Base-by-base conservation (phyloP, 1,284 basidiomycete genomes). In the Rhodotorula sp. region DNA sequence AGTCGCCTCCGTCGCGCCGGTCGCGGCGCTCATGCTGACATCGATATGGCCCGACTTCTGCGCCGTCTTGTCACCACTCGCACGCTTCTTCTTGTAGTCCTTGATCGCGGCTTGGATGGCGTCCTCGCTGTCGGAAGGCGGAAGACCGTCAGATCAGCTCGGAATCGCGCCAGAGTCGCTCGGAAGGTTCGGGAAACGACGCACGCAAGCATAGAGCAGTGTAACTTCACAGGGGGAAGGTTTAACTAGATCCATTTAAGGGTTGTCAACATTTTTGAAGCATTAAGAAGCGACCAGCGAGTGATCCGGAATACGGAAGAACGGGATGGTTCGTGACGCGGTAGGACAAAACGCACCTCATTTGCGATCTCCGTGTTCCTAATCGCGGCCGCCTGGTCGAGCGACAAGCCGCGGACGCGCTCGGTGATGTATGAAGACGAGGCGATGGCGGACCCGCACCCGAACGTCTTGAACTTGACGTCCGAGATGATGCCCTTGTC, bases 391-490 rank as follows among this genome's bases (percentile, higher is more conserved):
- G 97, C 97, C 76, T 95, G 91, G 68, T 98, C 95, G 67, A 99
- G 84, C 23, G 90, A 90, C 77, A 99, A 85, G 34, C 97, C 97
- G 84, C 91, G 97, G 77, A 99, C 95, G 64, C 94, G 90, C 84
- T 99, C 95, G 26, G 95, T 99, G 90, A 97, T 93, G 82, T 94
- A 97, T 18, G 91, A 93, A 79, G 91, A 93, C 5, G 93, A 95
- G 2, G 97, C 97, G 75, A 99, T 99, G 76, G 95, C 97, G 73
- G 92, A 95, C 68, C 97, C 93, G 81, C 93, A 95, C 21, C 94
- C 94, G 81, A 97, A 97, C 0, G 94, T 97, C 85, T 97, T 98
- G 87, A 98, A 99, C 83, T 95, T 97, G 82, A 98, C 97, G 80
- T 99, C 95, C 67, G 90, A 91, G 80, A 99, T 99, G 82, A 97